These are phyloP conservation scores for Chlamydomonas asymmetrica DNA, from an alignment of 139 green algal genomes.

Conservation along the genomic window DNA sequence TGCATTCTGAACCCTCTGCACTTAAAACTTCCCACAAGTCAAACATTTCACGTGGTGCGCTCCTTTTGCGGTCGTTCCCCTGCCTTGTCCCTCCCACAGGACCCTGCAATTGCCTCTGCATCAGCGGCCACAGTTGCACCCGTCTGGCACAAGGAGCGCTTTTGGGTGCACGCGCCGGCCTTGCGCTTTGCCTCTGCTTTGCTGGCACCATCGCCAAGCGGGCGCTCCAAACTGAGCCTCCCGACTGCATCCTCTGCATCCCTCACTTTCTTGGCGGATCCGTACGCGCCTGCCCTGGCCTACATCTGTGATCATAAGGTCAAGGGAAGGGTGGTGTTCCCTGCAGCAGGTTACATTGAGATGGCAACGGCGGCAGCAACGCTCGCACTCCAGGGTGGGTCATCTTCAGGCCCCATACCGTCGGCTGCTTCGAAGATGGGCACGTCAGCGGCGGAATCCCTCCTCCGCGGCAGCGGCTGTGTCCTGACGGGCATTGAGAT, in stretches of 20 bases:
- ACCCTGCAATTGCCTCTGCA: conserved; percentile 14
- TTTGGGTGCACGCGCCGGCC: conserved; percentile 1
- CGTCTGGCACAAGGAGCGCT: no score
- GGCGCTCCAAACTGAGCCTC: no score
- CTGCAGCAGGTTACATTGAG: conserved; percentile 33
- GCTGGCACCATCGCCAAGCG: background rate
- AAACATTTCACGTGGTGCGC: background rate
- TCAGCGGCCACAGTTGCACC: conserved; percentile 10
- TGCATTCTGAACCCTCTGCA: background rate
- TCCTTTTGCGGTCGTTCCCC: no score
- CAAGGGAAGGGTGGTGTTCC: conserved; percentile 22
- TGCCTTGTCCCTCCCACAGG: background rate
- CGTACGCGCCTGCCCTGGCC: conserved; percentile 8
- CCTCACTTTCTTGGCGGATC: background rate
- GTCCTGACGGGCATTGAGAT: conserved; percentile 14
- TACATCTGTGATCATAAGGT: conserved; percentile 33
- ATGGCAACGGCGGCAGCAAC: conserved; percentile 14
- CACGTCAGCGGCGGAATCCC: background rate
- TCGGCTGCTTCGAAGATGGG: background rate
- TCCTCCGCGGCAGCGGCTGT: background rate
- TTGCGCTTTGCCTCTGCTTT: background rate
- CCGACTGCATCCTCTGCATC: background rate
- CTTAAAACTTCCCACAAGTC: background rate
- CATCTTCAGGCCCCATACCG: no score
- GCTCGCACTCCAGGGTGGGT: background rate